Evolutionary conservation across 1,284 basidiomycete species (phyloP), one percentile per base, ranked within the genome.

Genomic region (Peniophora sp.): DNA sequence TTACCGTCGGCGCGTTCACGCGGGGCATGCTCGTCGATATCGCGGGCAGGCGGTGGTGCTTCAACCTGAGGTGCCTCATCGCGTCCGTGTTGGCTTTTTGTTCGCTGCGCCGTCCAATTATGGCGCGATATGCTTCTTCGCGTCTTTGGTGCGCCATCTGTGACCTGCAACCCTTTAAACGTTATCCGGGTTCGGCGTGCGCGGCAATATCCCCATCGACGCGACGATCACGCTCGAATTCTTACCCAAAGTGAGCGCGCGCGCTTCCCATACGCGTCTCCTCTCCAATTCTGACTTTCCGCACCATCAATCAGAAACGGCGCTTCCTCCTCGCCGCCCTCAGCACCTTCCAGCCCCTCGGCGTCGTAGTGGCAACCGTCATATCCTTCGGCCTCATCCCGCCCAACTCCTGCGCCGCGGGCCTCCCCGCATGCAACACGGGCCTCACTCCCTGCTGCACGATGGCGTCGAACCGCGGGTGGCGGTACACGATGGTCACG

Each of bases 191-290:
- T 55, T 55, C 34, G 54, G 54, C 14, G 32, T 55, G n/a, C 52
- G 54, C 15, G 54, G 54, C n/a, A 55, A 55, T 32, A 55, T 55
- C 39, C 54, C 54, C 32, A 55, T 53, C 44, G 54, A 55, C 22
- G 54, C 54, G 15, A 55, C 52, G 24, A 55, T 53, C 20, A 52
- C 53, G 2, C 48, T 53, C 15, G 54, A 55, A 44, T 53, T 55
- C 27, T 15, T 55, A 12, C 54, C 54, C 8, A 51, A 51, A 32
- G 54, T 52, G 32, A 15, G 54, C 49, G n/a, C 3, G 9, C 8
- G 10, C 3, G 27, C 15, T 43, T 20, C 24, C 20, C 2, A 12
- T 14, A 37, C 36, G 23, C 17, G 2, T 18, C 34, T 3, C 17
- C 6, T 32, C 27, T 5, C n/a, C 27, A 12, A 5, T 20, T 9